phyloP scores from a whole-genome alignment of 352 stramenopile genomes.

The Bremia lactucae region DNA sequence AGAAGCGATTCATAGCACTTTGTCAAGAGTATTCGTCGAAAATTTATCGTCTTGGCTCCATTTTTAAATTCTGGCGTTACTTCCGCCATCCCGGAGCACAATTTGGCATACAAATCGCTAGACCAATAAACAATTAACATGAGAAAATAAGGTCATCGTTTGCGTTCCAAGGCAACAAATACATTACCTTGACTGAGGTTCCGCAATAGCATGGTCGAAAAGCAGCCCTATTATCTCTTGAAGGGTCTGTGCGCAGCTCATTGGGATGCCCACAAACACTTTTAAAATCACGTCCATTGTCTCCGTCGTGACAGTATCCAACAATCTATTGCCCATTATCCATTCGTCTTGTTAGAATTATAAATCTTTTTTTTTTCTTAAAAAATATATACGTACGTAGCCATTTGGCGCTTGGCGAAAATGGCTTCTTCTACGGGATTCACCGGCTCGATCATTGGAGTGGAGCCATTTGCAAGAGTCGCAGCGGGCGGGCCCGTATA shows the following conservation, averaged over 20 bases:
- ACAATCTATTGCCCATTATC: constrained; percentile 22
- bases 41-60: constrained; percentile 77
- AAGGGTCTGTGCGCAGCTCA: constrained; percentile 61
- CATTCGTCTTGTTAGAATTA: neutral
- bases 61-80: constrained; percentile 72
- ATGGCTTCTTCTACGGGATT: constrained; percentile 58
- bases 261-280: constrained; percentile 45
- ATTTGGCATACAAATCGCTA: constrained; percentile 51
- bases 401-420: constrained; percentile 37
- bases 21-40: constrained; percentile 63
- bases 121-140: neutral
- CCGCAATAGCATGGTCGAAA: constrained; percentile 65
- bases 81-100: constrained; percentile 54
- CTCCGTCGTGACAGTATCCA: constrained; percentile 42
- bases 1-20: constrained; percentile 76
- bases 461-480: constrained; percentile 12
- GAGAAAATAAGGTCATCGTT: neutral
- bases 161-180: neutral
- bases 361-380: neutral
- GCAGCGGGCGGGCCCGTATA: constrained; percentile 32
- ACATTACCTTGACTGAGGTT: constrained; percentile 44
- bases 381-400: constrained; percentile 34
- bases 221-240: constrained; percentile 56
- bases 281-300: constrained; percentile 33
- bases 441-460: constrained; percentile 14